A percentile compares a stretch with the other conserved stretches of the same genome.
Conservation (phyloP, 306 rosid genomes). For the Prunus salicina region DNA sequence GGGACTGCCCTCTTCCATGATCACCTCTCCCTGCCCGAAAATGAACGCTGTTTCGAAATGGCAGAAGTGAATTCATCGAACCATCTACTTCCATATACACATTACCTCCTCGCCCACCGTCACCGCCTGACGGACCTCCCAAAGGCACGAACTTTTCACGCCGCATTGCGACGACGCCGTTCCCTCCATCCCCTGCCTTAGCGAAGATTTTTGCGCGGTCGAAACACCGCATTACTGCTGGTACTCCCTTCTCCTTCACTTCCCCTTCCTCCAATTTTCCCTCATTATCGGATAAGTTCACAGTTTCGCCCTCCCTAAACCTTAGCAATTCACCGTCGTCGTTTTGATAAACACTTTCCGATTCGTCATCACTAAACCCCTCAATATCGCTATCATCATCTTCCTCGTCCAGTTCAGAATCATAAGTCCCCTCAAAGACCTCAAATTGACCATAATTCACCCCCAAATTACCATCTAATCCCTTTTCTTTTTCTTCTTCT, state of each 20-base stretch:
- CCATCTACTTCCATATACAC: constrained; percentile 82
- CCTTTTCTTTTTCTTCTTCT: constrained; percentile 3
- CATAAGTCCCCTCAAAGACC: constrained; percentile 31
- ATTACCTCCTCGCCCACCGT: constrained; percentile 90
- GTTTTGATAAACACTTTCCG: neutral
- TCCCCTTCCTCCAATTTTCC: constrained; percentile 23
- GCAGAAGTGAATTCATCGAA: constrained; percentile 73
- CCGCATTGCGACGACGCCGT: constrained; percentile 89
- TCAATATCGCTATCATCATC: constrained; percentile 24
- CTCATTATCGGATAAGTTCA: constrained; percentile 10
- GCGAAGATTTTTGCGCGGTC: constrained; percentile 75
- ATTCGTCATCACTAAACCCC: constrained; percentile 21
- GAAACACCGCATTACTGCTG: constrained; percentile 94
- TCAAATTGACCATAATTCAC: constrained; percentile 21
- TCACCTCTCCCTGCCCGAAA: constrained; percentile 78
- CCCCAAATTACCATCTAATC: constrained; percentile 16
- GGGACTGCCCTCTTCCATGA: constrained; percentile 73
- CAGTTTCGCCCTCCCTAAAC: constrained; percentile 10
- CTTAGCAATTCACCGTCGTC: constrained; percentile 13
- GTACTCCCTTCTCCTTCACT: constrained; percentile 81
- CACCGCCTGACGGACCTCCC: constrained; percentile 94
- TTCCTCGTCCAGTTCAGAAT: constrained; percentile 33
- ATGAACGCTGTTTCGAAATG: constrained; percentile 84
- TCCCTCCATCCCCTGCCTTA: constrained; percentile 84
- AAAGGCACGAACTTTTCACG: constrained; percentile 86